Base-by-base conservation (phyloP, 2,329 filamentous ascomycete genomes). In the Chaetomiaceae sp. region DNA sequence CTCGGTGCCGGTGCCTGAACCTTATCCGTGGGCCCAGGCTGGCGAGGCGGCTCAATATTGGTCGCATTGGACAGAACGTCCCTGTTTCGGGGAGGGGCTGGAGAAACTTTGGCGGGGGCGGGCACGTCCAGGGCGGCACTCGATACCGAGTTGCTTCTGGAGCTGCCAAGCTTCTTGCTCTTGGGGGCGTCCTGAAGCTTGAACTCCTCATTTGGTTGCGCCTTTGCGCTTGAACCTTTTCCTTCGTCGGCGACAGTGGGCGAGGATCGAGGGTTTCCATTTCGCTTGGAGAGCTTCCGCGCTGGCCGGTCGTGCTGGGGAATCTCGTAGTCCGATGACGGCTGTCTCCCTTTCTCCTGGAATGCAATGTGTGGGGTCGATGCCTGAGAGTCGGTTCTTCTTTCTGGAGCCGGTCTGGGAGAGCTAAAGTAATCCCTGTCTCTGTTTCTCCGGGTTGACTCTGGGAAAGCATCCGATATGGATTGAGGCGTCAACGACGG, bases 361-460 rank as follows among this genome's bases (percentile, higher is more conserved):
- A 89, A 94, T 18, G 88, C 86, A 58, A 95, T 95, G 60, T 95
- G 89, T n/a, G 89, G 88, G 14, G 87, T 89, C 2, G 81, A 77
- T 49, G 69, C 63, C 45, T 71, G 69, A 1, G 74, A 75, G 35
- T 76, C 75, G 14, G 59, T 60, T 38, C 71, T 72, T 55, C 67
- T 74, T 42, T 78, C 72, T 3, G 65, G 54, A 14, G 66, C 55
- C 2, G 65, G 60, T 60, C 72, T 75, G 27, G 68, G 51, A 6
- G 67, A 58, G 41, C 64, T 69, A 58, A 83, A 84, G 55, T 84
- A 84, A 53, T 86, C 82, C 51, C 72, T 76, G 19, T 79, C 73
- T 52, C 70, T 73, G 45, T 56, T 57, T 42, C 66, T 68, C 60
- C 71, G 74, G 32, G 65, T 64, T 27, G 65, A 49, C 39, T 80